Percentiles rank a stretch among this genome's conserved stretches.
Evolutionary conservation across 2,329 filamentous ascomycete genomes (phyloP).

Genomic region (Amauroascus verrucosus): DNA sequence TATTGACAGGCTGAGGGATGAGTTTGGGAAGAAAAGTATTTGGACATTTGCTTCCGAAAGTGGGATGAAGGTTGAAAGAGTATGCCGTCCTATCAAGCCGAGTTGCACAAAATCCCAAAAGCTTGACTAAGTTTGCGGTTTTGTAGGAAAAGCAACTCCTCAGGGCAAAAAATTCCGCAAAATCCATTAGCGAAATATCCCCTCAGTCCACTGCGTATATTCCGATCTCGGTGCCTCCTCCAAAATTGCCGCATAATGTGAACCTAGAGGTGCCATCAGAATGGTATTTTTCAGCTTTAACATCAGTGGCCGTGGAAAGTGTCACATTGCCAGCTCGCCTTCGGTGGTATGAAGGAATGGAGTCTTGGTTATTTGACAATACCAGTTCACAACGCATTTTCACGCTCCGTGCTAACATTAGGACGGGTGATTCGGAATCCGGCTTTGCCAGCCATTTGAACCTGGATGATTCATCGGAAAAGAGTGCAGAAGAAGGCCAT

Average conservation of each 20-base stretch:
- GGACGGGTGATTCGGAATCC: constrained; percentile 19
- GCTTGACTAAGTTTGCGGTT: constrained; percentile 2
- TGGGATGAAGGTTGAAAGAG: constrained; percentile 44
- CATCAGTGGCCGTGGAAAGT: constrained; percentile 67
- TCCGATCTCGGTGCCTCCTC: constrained; percentile 57
- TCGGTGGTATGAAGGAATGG: constrained; percentile 29
- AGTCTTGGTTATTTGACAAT: constrained; percentile 42
- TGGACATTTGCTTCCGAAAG: constrained; percentile 82
- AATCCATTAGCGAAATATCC: constrained; percentile 58
- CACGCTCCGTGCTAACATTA: constrained; percentile 58
- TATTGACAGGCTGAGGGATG: constrained; percentile 69
- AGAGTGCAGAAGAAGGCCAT: not conserved
- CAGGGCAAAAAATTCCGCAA: constrained; percentile 62
- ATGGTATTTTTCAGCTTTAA: constrained; percentile 73
- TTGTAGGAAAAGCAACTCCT: constrained; percentile 48
- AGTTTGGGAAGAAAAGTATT: constrained; percentile 77
- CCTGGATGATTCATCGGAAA: not conserved
- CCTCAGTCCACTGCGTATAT: constrained; percentile 66
- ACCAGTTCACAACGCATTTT: constrained; percentile 71
- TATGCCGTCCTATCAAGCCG: constrained; percentile 27
- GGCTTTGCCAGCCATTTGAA: constrained; percentile 16
- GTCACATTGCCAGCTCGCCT: constrained; percentile 62
- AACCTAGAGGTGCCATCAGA: constrained; percentile 52
- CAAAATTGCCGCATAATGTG: constrained; percentile 47
- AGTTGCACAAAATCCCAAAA: not conserved